Evolutionary conservation across 2,329 filamentous ascomycete species (phyloP).

Genomic region (Xylariomycetidae sp.): DNA sequence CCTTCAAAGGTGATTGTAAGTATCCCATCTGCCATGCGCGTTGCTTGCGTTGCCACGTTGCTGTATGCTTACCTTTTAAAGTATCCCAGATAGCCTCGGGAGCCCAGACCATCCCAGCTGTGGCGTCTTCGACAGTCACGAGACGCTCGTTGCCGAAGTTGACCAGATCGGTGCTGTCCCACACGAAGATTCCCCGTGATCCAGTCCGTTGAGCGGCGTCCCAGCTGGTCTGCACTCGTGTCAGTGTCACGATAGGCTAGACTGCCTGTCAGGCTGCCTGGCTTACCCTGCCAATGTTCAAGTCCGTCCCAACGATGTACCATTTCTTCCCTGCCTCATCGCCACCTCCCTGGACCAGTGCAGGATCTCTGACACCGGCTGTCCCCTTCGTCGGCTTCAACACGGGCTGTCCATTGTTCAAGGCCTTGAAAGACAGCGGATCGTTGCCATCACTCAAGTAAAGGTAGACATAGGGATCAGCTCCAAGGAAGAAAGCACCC

Average conservation of each 20-base stretch:
- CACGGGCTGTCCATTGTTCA: conserved; percentile 43
- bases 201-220: conserved; percentile 45
- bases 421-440: conserved; percentile 38
- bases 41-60: not conserved
- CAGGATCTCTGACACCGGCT: conserved; percentile 45
- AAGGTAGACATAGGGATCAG: conserved; percentile 47
- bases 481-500: conserved; percentile 48
- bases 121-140: conserved; percentile 43
- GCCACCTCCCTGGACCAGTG: conserved; percentile 41
- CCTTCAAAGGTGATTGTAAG: conserved; percentile 15
- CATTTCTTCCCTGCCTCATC: conserved; percentile 42
- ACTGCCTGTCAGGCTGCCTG: not conserved
- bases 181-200: conserved; percentile 46
- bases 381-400: conserved; percentile 45
- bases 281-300: conserved; percentile 41
- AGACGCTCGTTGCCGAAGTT: conserved; percentile 44
- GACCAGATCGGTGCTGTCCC: conserved; percentile 46
- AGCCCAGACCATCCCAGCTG: conserved; percentile 54
- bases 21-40: too few species aligned
- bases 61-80: conserved; percentile 25
- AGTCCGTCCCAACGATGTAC: conserved; percentile 50
- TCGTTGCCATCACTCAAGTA: conserved; percentile 49
- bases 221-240: conserved; percentile 39
- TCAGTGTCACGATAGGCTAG: conserved; percentile 1
- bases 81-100: conserved; percentile 49